Conservation (phyloP, 1,284 basidiomycete genomes). For the Fomitopsis schrenkii region DNA sequence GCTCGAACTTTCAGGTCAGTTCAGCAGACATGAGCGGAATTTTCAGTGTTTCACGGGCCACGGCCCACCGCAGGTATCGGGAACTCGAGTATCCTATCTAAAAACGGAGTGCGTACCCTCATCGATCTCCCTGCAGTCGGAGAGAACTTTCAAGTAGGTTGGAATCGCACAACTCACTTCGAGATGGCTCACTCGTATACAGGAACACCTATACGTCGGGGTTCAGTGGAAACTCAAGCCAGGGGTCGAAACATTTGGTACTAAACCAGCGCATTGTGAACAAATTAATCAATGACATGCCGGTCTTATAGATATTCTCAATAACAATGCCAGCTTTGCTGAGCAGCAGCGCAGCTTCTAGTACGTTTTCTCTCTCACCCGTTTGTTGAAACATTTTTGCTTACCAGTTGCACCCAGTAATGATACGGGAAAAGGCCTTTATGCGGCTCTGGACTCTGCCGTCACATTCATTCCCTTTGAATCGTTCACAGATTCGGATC, state of each 20-base stretch:
- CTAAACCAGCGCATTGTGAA: background rate
- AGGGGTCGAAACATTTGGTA: constrained; percentile 9
- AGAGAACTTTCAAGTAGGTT: constrained; percentile 14
- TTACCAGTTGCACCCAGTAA: background rate
- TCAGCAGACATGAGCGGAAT: background rate
- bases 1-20: constrained; percentile 22
- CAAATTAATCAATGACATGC: background rate
- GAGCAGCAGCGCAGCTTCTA: constrained; percentile 3
- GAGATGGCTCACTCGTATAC: background rate
- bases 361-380: background rate
- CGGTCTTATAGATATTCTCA: constrained; percentile 3
- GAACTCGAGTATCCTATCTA: constrained; percentile 11
- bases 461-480: constrained; percentile 6
- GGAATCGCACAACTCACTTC: background rate
- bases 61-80: constrained; percentile 12
- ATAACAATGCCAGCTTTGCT: constrained; percentile 9
- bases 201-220: constrained; percentile 2
- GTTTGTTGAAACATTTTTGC: background rate
- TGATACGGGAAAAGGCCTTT: constrained; percentile 2
- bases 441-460: constrained; percentile 5
- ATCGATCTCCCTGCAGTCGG: constrained; percentile 19
- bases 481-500: background rate
- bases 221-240: constrained; percentile 12
- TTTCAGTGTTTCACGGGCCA: background rate
- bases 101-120: constrained; percentile 13